Conservation (phyloP, 2,329 filamentous ascomycete genomes). For the Diaporthe citrichinensis region DNA sequence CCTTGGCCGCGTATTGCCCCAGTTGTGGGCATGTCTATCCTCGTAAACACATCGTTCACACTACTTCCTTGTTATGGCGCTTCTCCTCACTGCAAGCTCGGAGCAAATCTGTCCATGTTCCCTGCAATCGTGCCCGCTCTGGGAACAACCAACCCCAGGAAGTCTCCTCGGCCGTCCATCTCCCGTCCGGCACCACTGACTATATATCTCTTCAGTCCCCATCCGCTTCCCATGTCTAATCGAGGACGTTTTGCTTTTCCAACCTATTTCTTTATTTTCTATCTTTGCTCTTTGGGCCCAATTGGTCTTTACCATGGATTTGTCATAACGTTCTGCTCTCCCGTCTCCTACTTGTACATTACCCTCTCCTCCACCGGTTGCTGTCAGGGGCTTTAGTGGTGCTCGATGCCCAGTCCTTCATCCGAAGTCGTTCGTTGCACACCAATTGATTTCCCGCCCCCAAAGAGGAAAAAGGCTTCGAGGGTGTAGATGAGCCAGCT, state of each 20-base stretch:
- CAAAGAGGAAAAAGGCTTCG: slow-evolving; percentile 37
- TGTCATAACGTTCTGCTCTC: slow-evolving; percentile 51
- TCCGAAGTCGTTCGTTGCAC: slow-evolving; percentile 42
- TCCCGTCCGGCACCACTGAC: slow-evolving; percentile 46
- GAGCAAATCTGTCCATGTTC: slow-evolving; percentile 42
- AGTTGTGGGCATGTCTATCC: slow-evolving; percentile 43
- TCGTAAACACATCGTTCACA: slow-evolving; percentile 42
- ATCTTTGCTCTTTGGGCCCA: slow-evolving; percentile 47
- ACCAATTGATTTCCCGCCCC: slow-evolving; percentile 37
- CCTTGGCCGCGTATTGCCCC: slow-evolving; percentile 42
- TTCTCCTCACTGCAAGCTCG: slow-evolving; percentile 42
- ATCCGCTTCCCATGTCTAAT: slow-evolving; percentile 53
- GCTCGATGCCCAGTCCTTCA: slow-evolving; percentile 41
- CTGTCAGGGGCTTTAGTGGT: slow-evolving; percentile 37
- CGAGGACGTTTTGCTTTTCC: slow-evolving; percentile 33
- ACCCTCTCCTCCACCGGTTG: slow-evolving; percentile 38
- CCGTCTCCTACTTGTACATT: slow-evolving; percentile 44
- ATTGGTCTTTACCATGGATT: slow-evolving; percentile 57
- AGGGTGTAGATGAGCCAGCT: slow-evolving; percentile 28
- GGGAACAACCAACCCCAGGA: slow-evolving; percentile 39
- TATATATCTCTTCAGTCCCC: slow-evolving; percentile 63
- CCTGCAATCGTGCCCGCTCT: slow-evolving; percentile 40
- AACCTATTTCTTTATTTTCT: slow-evolving; percentile 39
- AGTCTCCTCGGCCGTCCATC: slow-evolving; percentile 43
- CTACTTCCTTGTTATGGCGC: slow-evolving; percentile 43